A percentile compares a stretch with the other conserved stretches of the same genome.
phyloP scores from a whole-genome alignment of 2,329 filamentous ascomycete genomes.

The Scedosporium minutisporum region DNA sequence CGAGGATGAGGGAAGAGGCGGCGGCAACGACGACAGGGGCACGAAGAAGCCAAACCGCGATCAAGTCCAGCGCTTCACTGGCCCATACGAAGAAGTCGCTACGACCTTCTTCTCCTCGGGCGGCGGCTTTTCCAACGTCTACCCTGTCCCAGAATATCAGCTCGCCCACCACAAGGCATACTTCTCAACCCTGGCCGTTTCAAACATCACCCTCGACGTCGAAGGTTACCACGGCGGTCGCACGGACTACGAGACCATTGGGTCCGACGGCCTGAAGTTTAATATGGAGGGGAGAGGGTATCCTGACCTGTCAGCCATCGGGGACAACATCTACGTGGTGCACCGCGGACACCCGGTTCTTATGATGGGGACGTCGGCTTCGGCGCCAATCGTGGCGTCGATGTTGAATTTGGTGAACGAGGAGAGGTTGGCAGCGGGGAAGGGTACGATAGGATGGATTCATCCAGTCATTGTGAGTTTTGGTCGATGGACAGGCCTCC shows the following conservation, averaged over 20 bases:
- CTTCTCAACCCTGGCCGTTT: slow-evolving; percentile 27
- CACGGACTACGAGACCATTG: background rate
- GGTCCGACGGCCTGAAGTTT: slow-evolving; percentile 31
- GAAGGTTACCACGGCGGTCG: background rate
- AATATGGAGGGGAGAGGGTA: slow-evolving; percentile 37
- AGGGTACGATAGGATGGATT: slow-evolving; percentile 16
- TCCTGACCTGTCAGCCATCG: slow-evolving; percentile 37
- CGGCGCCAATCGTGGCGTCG: slow-evolving; percentile 22
- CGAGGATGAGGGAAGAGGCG: slow-evolving; percentile 14
- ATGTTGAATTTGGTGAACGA: slow-evolving; percentile 24
- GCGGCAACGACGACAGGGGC: slow-evolving; percentile 30
- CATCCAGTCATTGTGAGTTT: slow-evolving; percentile 2
- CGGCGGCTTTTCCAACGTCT: slow-evolving; percentile 41
- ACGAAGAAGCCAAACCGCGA: slow-evolving; percentile 15
- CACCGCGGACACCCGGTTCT: slow-evolving; percentile 30
- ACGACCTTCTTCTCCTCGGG: slow-evolving; percentile 31
- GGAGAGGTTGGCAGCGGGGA: slow-evolving; percentile 18
- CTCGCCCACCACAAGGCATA: slow-evolving; percentile 24
- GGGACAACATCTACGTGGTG: slow-evolving; percentile 32
- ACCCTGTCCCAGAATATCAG: slow-evolving; percentile 37
- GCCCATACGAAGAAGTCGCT: slow-evolving; percentile 9
- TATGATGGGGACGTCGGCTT: slow-evolving; percentile 38
- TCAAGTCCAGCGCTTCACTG: background rate
- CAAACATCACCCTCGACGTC: slow-evolving; percentile 9
- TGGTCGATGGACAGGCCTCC: background rate